Base-by-base conservation (phyloP, 495 filamentous ascomycete species). In the Evansstolkia leycettana region DNA sequence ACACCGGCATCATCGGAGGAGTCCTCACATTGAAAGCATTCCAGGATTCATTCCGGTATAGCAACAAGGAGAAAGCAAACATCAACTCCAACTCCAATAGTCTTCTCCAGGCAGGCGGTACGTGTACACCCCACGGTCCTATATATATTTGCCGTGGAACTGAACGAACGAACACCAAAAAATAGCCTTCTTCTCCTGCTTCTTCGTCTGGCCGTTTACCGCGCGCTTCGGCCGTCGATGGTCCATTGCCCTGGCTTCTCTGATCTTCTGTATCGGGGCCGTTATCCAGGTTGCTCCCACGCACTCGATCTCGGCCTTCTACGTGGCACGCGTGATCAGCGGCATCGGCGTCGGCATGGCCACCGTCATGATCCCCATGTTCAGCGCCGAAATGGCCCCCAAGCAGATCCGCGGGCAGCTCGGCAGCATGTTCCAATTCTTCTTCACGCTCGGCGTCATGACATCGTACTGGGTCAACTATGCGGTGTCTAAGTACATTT, bases 321-420 rank as follows among this genome's bases (percentile, higher is more conserved):
- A 70, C 35, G 54, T 54, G 6, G 60, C 54, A n/a, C 50, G 70
- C 32, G 60, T 72, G 1, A 49, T 76, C 24, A 60, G 67, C 0
- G 70, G 72, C 1, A 20, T 78, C n/a, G 74, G 72, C 0, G 64
- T 76, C 33, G 72, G 72, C 1, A 60, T 59, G 6, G 64, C 68
- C 2, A 70, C 68, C 0, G 65, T 67, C 5, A 48, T 71, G 16
- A 65, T 74, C 1, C 72, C 73, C 2, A 70, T 71, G 53, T 72
- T 60, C 32, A 52, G 56, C 10, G 60, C 65, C 2, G 72, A 75
- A 47, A 73, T 65, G 54, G 60, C 67, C 25, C 68, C 69, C 0
- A 69, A 68, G 40, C 58, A 67, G 13, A 57, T 74, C 25, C 56
- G 70, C 17, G 70, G 68, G 8, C 53, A 64, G n/a, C 57, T 70